phyloP scores from a whole-genome alignment of 768 basidiomycete genomes.

The Gymnopilus dilepis region DNA sequence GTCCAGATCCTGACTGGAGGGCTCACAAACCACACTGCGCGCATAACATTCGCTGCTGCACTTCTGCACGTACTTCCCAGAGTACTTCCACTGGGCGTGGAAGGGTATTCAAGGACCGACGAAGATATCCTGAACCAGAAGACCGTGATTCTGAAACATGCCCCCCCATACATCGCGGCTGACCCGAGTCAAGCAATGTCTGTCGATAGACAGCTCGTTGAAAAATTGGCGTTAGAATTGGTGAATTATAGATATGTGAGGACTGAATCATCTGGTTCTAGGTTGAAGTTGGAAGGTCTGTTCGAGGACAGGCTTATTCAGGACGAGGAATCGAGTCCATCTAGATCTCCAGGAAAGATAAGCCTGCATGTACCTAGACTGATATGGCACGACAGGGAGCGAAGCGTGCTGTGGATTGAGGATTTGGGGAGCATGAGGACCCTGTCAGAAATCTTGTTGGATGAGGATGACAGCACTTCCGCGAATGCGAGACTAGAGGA shows the following conservation, averaged over 20 bases:
- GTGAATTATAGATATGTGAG: background rate
- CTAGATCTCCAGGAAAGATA: background rate
- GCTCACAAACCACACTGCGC: slow-evolving; percentile 18
- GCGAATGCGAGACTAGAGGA: background rate
- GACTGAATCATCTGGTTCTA: background rate
- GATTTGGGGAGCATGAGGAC: slow-evolving; percentile 18
- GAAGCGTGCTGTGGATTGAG: slow-evolving; percentile 18
- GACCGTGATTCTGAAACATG: slow-evolving; percentile 16
- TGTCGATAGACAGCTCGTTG: slow-evolving; percentile 17
- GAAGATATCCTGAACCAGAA: background rate
- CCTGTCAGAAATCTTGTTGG: slow-evolving; percentile 11
- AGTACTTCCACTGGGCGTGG: background rate
- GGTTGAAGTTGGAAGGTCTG: background rate
- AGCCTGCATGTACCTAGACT: slow-evolving; percentile 11
- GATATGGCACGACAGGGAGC: slow-evolving; percentile 16
- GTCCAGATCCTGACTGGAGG: slow-evolving; percentile 15
- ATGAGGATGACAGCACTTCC: background rate
- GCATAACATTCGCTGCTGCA: slow-evolving; percentile 2
- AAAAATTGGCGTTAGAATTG: slow-evolving; percentile 14
- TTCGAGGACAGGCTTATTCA: background rate
- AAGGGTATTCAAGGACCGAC: background rate
- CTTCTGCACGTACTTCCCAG: background rate
- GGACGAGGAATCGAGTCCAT: background rate
- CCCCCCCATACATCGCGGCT: slow-evolving; percentile 13
- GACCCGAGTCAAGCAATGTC: slow-evolving; percentile 18